Percentiles rank a stretch among this genome's conserved stretches.
phyloP scores from a whole-genome alignment of 768 basidiomycete species.

The Boletus rufocinnamomeus region DNA sequence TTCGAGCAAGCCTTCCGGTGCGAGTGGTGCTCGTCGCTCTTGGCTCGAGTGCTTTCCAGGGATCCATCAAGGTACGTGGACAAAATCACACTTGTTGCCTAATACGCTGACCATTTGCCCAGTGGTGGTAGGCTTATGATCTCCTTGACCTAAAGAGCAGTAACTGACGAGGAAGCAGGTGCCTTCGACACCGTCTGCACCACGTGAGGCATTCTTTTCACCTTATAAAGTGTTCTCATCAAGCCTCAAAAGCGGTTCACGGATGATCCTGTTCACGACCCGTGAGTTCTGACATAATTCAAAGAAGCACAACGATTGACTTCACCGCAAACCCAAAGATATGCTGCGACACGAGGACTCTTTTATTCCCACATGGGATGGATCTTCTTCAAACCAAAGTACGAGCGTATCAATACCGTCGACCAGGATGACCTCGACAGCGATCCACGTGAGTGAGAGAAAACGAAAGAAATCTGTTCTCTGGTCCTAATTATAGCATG shows the following conservation, averaged over 20 bases:
- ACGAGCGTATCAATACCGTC: slow-evolving; percentile 8
- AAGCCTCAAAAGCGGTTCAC: slow-evolving; percentile 5
- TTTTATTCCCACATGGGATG: slow-evolving; percentile 16
- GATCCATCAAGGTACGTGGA: slow-evolving; percentile 10
- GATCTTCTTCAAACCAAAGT: slow-evolving; percentile 15
- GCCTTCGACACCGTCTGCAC: slow-evolving; percentile 15
- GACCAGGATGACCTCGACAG: slow-evolving; percentile 10
- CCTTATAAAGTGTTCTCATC: not conserved
- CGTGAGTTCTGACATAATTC: slow-evolving; percentile 4
- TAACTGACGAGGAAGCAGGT: slow-evolving; percentile 6
- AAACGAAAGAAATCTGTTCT: not conserved
- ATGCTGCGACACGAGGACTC: slow-evolving; percentile 12
- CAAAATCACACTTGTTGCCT: not conserved
- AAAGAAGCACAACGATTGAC: not conserved
- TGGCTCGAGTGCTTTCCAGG: slow-evolving; percentile 13
- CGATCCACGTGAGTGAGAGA: slow-evolving; percentile 10
- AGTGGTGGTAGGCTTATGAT: slow-evolving; percentile 13
- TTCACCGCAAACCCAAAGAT: slow-evolving; percentile 1
- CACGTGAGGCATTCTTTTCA: slow-evolving; percentile 2
- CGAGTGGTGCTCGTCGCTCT: slow-evolving; percentile 6
- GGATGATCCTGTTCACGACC: slow-evolving; percentile 15
- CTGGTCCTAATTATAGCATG: not conserved
- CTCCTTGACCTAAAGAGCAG: not conserved
- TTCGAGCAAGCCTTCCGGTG: slow-evolving; percentile 4
- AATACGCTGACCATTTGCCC: not conserved